phyloP scores from a whole-genome alignment of 2,329 filamentous ascomycete genomes.

The Bipolaris sorokiniana region DNA sequence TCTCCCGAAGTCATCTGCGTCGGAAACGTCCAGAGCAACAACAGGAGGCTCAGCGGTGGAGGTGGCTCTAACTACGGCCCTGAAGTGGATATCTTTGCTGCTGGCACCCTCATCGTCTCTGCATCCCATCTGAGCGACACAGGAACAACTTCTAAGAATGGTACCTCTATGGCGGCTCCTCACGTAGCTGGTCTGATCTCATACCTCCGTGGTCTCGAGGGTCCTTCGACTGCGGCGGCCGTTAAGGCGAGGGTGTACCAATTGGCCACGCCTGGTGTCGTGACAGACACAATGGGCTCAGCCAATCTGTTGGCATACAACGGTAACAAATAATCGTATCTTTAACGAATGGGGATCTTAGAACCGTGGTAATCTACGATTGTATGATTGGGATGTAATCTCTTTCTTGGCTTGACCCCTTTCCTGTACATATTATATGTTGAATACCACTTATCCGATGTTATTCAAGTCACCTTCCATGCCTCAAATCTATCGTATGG shows the following conservation, averaged over 20 bases:
- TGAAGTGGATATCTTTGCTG: constrained; percentile 49
- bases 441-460: no score
- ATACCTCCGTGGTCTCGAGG: constrained; percentile 66
- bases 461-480: no score
- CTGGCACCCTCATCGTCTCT: constrained; percentile 51
- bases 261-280: constrained; percentile 28
- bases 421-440: no score
- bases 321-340: constrained; percentile 19
- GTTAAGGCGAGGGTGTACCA: constrained; percentile 34
- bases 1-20: constrained; percentile 47
- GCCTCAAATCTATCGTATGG: no score
- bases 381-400: no score
- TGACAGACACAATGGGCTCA: constrained; percentile 31
- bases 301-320: constrained; percentile 40
- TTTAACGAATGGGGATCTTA: not conserved
- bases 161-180: constrained; percentile 71
- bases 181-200: constrained; percentile 72
- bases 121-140: constrained; percentile 55
- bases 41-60: constrained; percentile 23
- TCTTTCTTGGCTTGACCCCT: no score
- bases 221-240: constrained; percentile 25
- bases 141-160: constrained; percentile 55
- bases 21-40: constrained; percentile 39
- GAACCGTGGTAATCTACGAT: no score
- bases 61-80: constrained; percentile 46